A percentile compares a stretch with the other conserved stretches of the same genome.
phyloP scores from a whole-genome alignment of 225 moss, liverwort and hornwort genomes.

The Anthoceros angustus region DNA sequence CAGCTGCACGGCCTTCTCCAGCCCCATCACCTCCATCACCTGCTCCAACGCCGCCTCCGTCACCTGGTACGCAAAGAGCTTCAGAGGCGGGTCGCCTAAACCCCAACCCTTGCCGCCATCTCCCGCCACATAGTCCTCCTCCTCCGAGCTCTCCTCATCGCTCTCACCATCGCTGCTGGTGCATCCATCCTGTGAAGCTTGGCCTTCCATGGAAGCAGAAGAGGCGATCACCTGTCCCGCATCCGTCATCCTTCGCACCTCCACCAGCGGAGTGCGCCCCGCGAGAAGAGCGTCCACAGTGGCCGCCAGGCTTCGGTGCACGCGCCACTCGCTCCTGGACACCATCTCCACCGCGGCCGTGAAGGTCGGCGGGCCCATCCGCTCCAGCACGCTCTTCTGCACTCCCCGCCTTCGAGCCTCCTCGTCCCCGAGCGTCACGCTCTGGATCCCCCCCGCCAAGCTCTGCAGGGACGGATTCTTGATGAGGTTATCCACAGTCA shows the following conservation, averaged over 20 bases:
- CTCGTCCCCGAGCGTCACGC: slow-evolving; percentile 97
- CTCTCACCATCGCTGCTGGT: slow-evolving; percentile 35
- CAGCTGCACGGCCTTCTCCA: slow-evolving; percentile 69
- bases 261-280: slow-evolving; percentile 36
- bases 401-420: slow-evolving; percentile 84
- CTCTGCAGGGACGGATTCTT: slow-evolving; percentile 91
- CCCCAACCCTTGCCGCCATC: slow-evolving; percentile 35
- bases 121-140: slow-evolving; percentile 17
- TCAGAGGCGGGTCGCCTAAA: slow-evolving; percentile 42
- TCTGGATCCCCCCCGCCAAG: slow-evolving; percentile 91
- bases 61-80: slow-evolving; percentile 76
- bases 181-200: slow-evolving; percentile 20
- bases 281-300: slow-evolving; percentile 83
- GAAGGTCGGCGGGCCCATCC: slow-evolving; percentile 81
- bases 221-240: slow-evolving; percentile 36
- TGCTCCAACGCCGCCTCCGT: slow-evolving; percentile 75
- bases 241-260: slow-evolving; percentile 68
- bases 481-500: slow-evolving; percentile 88
- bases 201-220: slow-evolving; percentile 8
- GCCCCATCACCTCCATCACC: slow-evolving; percentile 91
- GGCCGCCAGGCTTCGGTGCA: slow-evolving; percentile 70
- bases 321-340: slow-evolving; percentile 77
- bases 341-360: slow-evolving; percentile 81
- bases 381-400: slow-evolving; percentile 93
- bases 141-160: slow-evolving; percentile 23